A percentile compares a stretch with the other conserved stretches of the same genome.
Evolutionary conservation across 1,139 yeast species (phyloP).

Genomic region (Nakaseomyces delphensis): DNA sequence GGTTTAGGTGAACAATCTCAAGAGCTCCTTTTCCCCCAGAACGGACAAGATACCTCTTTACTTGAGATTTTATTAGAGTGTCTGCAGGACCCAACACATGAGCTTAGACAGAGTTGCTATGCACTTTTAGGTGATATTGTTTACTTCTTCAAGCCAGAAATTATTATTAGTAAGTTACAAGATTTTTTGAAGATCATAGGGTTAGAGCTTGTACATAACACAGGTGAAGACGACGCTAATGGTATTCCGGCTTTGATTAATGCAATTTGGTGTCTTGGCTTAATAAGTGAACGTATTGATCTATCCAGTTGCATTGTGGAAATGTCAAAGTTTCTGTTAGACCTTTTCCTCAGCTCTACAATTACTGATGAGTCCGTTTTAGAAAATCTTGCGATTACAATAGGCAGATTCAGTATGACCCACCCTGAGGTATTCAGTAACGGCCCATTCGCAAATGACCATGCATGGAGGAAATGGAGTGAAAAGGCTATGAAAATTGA

Average conservation of each 20-base stretch:
- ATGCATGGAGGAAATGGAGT: constrained; percentile 27
- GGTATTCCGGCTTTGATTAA: constrained; percentile 68
- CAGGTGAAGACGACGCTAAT: constrained; percentile 23
- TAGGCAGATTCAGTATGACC: constrained; percentile 76
- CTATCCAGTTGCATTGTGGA: constrained; percentile 55
- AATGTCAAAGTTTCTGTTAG: constrained; percentile 53
- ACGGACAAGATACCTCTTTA: constrained; percentile 35
- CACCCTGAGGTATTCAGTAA: constrained; percentile 54
- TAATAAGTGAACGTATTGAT: constrained; percentile 59
- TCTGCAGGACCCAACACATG: constrained; percentile 67
- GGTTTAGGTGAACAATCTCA: constrained; percentile 65
- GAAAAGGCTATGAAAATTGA: constrained; percentile 21
- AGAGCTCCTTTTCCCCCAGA: constrained; percentile 42
- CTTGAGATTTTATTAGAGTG: constrained; percentile 61
- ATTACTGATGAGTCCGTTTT: constrained; percentile 42
- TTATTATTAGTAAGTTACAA: constrained; percentile 37
- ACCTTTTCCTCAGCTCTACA: constrained; percentile 50
- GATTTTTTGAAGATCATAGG: constrained; percentile 56
- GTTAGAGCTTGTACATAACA: constrained; percentile 44
- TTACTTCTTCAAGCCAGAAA: constrained; percentile 41
- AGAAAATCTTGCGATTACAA: constrained; percentile 86
- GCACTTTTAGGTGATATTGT: constrained; percentile 84
- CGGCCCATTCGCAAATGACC: constrained; percentile 25
- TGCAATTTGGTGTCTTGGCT: constrained; percentile 92
- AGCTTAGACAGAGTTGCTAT: constrained; percentile 86